These are phyloP conservation scores for Tolypocladium guangdongense DNA, from an alignment of 2,329 filamentous ascomycete genomes.

Conservation along the genomic window DNA sequence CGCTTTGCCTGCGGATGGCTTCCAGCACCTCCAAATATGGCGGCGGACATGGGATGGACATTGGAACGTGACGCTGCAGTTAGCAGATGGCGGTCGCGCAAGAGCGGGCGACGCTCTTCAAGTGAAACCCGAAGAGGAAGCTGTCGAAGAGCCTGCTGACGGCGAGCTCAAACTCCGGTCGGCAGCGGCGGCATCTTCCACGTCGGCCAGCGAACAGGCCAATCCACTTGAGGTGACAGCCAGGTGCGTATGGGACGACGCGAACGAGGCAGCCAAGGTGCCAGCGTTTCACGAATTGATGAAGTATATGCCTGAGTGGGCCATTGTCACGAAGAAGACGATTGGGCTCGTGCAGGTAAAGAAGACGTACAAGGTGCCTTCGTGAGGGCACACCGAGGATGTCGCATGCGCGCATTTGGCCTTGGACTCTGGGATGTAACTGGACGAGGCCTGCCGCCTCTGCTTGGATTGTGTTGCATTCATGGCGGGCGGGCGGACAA, in stretches of 20 bases:
- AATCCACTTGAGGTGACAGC: slow-evolving; percentile 49
- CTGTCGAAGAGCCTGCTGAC: not conserved
- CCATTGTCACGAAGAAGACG: slow-evolving; percentile 59
- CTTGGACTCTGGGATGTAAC: too few relatives aligned
- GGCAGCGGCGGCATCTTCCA: not conserved
- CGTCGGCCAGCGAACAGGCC: not conserved
- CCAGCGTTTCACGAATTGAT: slow-evolving; percentile 74
- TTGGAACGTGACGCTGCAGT: slow-evolving; percentile 51
- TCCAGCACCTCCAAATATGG: slow-evolving; percentile 66
- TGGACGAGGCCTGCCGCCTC: too few relatives aligned
- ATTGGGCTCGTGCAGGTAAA: slow-evolving; percentile 76
- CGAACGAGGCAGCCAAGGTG: slow-evolving; percentile 58
- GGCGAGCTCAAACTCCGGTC: slow-evolving; percentile 8
- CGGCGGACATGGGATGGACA: slow-evolving; percentile 65
- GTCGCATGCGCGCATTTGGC: too few relatives aligned
- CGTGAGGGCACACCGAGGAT: slow-evolving; percentile 14
- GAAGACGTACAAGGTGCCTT: slow-evolving; percentile 49
- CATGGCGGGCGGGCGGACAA: too few relatives aligned
- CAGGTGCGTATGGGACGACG: slow-evolving; percentile 81
- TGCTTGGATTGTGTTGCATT: too few relatives aligned
- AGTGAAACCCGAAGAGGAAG: not conserved
- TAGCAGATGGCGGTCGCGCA: slow-evolving; percentile 8
- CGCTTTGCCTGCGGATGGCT: slow-evolving; percentile 48
- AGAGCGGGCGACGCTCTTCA: not conserved
- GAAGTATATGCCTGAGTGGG: slow-evolving; percentile 71